Percentiles rank a stretch among this genome's conserved stretches.
Evolutionary conservation across 2,329 filamentous ascomycete genomes (phyloP).

Genomic region (Colletotrichum lini): DNA sequence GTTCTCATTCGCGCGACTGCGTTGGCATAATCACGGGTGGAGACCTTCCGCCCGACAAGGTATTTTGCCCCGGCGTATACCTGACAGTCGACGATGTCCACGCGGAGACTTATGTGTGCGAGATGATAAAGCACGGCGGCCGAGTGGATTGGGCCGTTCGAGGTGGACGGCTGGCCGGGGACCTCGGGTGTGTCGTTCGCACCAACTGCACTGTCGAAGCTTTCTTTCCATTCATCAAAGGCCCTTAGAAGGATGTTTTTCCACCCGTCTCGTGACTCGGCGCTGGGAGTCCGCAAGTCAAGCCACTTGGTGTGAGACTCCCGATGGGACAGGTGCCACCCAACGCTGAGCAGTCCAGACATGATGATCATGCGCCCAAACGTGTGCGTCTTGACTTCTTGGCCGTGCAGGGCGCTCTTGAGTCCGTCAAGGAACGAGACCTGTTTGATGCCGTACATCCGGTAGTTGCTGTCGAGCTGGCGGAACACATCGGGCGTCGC

Average conservation of each 20-base stretch:
- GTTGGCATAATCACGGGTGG: conserved; percentile 79
- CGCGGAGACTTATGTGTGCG: conserved; percentile 90
- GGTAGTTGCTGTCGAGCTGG: conserved; percentile 81
- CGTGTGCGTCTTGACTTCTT: conserved; percentile 86
- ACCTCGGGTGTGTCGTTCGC: conserved; percentile 51
- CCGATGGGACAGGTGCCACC: conserved; percentile 91
- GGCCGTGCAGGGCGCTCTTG: conserved; percentile 85
- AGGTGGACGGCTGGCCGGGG: conserved; percentile 65
- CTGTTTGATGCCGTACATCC: conserved; percentile 83
- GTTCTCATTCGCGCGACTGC: conserved; percentile 82
- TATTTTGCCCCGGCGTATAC: conserved; percentile 87
- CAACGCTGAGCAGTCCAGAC: conserved; percentile 90
- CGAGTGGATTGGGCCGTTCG: conserved; percentile 79
- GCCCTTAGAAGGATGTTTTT: conserved; percentile 81
- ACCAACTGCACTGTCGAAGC: conserved; percentile 81
- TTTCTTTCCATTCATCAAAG: conserved; percentile 89
- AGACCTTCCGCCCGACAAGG: conserved; percentile 84
- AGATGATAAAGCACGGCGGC: conserved; percentile 87
- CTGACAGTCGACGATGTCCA: conserved; percentile 91
- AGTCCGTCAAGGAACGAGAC: conserved; percentile 87
- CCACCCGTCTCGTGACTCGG: conserved; percentile 79
- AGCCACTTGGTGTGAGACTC: conserved; percentile 89
- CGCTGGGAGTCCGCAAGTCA: conserved; percentile 74
- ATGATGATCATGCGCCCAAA: conserved; percentile 93
- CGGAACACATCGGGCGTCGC: conserved; percentile 83